Percentiles rank a stretch among this genome's conserved stretches.
Evolutionary conservation across 2,329 filamentous ascomycete species (phyloP).

Genomic region (Tolypocladium cylindrosporum): DNA sequence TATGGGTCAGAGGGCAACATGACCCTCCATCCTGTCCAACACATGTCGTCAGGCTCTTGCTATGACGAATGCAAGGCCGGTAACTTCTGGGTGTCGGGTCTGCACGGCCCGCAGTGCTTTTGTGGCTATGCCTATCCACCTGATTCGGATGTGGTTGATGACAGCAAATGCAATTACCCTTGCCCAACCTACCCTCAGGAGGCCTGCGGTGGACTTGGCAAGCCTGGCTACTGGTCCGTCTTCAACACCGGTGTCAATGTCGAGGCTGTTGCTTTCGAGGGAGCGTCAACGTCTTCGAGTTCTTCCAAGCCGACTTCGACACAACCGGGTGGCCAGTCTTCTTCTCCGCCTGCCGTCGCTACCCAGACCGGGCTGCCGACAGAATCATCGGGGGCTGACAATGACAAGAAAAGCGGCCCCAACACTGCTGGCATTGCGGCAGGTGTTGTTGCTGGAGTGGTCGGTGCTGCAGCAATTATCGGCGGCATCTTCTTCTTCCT

Average conservation of each 20-base stretch:
- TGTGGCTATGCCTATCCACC: conserved; percentile 65
- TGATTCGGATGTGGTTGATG: conserved; percentile 38
- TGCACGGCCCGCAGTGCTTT: conserved; percentile 56
- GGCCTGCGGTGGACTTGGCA: conserved; percentile 42
- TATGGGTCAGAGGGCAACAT: conserved; percentile 33
- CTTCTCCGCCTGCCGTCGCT: conserved; percentile 9
- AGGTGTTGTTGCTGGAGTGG: conserved; percentile 76
- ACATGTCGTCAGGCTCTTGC: conserved; percentile 32
- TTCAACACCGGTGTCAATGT: conserved; percentile 40
- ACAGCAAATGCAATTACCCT: conserved; percentile 50
- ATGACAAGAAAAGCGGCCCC: conserved; percentile 28
- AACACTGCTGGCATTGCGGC: conserved; percentile 79
- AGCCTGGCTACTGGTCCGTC: conserved; percentile 27
- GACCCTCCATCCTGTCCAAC: conserved; percentile 12
- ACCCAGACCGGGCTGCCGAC: conserved; percentile 9
- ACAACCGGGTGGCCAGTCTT: conserved; percentile 1
- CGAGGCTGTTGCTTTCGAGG: conserved; percentile 17
- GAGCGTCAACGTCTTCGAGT: conserved; percentile 14
- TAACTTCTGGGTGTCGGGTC: conserved; percentile 48
- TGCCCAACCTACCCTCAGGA: conserved; percentile 56
- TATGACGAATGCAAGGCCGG: conserved; percentile 25
- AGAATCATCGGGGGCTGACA: conserved; percentile 8
- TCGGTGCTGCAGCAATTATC: conserved; percentile 54
- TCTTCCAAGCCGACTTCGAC: conserved; percentile 3
- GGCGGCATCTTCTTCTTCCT: conserved; percentile 66